A percentile compares a stretch with the other conserved stretches of the same genome.
Evolutionary conservation across 2,329 filamentous ascomycete species (phyloP).

Genomic region (Coccinonectria pachysandricola): DNA sequence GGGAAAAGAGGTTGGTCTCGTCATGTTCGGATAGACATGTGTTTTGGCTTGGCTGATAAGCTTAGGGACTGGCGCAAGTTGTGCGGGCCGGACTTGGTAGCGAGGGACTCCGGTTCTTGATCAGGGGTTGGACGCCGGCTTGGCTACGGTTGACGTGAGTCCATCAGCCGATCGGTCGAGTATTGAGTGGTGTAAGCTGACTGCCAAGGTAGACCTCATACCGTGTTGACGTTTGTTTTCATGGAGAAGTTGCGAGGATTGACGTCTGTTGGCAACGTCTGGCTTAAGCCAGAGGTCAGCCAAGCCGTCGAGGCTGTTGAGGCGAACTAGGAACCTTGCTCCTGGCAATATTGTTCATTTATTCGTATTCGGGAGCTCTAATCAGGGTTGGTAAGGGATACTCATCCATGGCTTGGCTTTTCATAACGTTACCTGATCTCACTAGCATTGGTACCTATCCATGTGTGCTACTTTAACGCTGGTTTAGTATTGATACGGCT

Average conservation of each 20-base stretch:
- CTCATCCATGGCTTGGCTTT: too few relatives aligned
- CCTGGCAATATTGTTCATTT: too few relatives aligned
- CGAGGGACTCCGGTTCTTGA: constrained; percentile 31
- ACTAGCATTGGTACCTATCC: too few relatives aligned
- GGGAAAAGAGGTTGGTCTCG: constrained; percentile 13
- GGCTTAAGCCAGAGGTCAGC: constrained; percentile 9
- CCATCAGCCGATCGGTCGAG: neutral
- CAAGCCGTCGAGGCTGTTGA: too few relatives aligned
- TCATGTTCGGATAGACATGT: neutral
- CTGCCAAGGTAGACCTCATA: constrained; percentile 27
- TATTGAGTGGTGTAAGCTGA: too few relatives aligned
- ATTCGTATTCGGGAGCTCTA: too few relatives aligned
- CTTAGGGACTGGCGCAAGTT: constrained; percentile 24
- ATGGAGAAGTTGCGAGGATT: constrained; percentile 33
- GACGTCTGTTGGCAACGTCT: constrained; percentile 13
- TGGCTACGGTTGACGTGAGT: constrained; percentile 33
- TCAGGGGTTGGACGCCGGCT: constrained; percentile 36
- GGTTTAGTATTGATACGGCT: neutral
- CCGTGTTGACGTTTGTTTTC: constrained; percentile 35
- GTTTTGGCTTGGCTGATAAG: neutral
- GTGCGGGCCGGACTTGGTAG: constrained; percentile 24
- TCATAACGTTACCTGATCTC: too few relatives aligned
- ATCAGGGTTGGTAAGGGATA: too few relatives aligned
- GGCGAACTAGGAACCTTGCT: too few relatives aligned
- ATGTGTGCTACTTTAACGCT: too few relatives aligned